Base-by-base conservation (phyloP, 2,329 filamentous ascomycete species). In the Fusarium zealandicum region DNA sequence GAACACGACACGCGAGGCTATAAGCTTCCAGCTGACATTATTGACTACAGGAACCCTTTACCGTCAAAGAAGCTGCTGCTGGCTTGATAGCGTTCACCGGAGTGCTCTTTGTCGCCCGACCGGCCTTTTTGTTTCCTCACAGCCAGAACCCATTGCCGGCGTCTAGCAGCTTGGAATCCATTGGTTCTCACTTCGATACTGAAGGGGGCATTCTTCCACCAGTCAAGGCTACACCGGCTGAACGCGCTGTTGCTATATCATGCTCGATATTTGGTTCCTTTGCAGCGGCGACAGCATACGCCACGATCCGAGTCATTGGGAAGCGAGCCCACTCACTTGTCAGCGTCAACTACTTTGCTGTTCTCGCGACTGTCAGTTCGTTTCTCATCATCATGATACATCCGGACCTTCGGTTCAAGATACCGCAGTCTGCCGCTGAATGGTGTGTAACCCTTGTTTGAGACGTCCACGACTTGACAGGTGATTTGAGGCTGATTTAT, bases 291-390 rank as follows among this genome's bases (percentile, higher is more conserved):
- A 80, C 81, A 1, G 90, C 90, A 1, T 92, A 87, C 65, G 89
- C 85, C 0, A 87, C 84, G 0, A 91, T 95, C 54, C 81, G 90
- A 8, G 84, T 89, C 68, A 92, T 93, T 54, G 90, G 90, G 1
- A 84, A 85, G 61, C 80, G 89, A 16, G 87, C 88, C 0, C 90
- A 93, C 69, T 86, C 90, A 0, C 81, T 95, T 13, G 83, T 93
- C 35, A 87, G 82, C 25, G 90, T 93, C 7, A 92, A 90, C 59
- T 93, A 93, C 71, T 93, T 93, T 69, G 86, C 87, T 1, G 75
- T 76, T 0, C 80, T 85, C 70, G 89, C 88, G 32, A 89, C 86
- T 0, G 64, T 90, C 1, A 83, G 90, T 43, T 89, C 87, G 7
- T 73, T 82, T 1, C 65, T 87, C 1, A 82, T 84, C 32, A 83